Conservation (phyloP, 192 early-diverging fungal genomes). For the Coemansia sp. region DNA sequence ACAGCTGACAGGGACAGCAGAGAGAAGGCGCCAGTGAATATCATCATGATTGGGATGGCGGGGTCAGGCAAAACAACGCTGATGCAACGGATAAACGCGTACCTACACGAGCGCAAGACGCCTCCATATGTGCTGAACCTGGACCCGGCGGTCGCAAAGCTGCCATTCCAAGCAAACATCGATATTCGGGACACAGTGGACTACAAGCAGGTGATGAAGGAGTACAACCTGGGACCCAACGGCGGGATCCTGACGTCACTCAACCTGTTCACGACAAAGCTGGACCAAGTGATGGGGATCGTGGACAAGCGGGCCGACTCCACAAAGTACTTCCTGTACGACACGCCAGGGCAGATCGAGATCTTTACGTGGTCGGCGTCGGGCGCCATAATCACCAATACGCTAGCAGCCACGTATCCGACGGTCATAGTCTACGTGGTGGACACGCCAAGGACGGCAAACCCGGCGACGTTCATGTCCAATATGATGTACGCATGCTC, state of each 20-base stretch:
- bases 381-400: constrained; percentile 93
- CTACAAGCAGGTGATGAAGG: constrained; percentile 98
- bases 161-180: constrained; percentile 94
- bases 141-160: constrained; percentile 84
- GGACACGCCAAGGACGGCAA: constrained; percentile 90
- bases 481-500: constrained; percentile 98
- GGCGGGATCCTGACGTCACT: constrained; percentile 94
- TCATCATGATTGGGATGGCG: constrained; percentile 95
- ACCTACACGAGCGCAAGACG: constrained; percentile 73
- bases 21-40: constrained; percentile 40
- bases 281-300: constrained; percentile 92
- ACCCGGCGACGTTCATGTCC: constrained; percentile 95
- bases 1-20: background rate
- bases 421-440: constrained; percentile 91
- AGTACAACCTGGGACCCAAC: constrained; percentile 96
- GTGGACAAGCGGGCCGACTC: constrained; percentile 73
- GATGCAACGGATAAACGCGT: constrained; percentile 92
- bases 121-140: constrained; percentile 91
- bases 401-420: constrained; percentile 87
- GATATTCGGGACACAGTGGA: constrained; percentile 97
- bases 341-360: constrained; percentile 99
- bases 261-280: constrained; percentile 97
- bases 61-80: constrained; percentile 96
- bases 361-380: constrained; percentile 99
- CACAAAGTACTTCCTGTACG: constrained; percentile 71